Evolutionary conservation across 345 rosid species (phyloP).

Genomic region (Pelargonium nanum): DNA sequence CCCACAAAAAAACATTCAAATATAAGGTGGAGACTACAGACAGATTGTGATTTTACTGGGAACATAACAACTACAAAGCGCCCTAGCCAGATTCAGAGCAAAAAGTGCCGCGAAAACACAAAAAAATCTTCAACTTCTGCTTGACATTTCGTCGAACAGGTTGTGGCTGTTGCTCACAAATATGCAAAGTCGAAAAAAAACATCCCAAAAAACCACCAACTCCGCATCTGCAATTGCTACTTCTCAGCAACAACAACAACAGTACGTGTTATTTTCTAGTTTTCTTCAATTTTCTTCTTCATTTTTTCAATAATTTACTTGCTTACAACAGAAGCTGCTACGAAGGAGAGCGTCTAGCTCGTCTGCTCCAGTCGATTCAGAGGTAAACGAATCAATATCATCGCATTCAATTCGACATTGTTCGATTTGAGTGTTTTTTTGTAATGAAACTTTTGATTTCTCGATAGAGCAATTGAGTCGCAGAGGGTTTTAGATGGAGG

Average conservation of each 20-base stretch:
- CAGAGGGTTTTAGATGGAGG: constrained; percentile 35
- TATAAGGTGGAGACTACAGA: too few relatives aligned
- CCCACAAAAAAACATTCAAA: too few relatives aligned
- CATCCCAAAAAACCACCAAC: background rate
- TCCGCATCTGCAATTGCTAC: background rate
- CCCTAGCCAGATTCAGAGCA: too few relatives aligned
- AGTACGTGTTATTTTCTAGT: background rate
- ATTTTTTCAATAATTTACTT: background rate
- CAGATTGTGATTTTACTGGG: too few relatives aligned
- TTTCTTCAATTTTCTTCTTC: background rate
- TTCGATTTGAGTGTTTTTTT: background rate
- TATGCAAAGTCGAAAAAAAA: background rate
- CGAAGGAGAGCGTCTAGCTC: constrained; percentile 49
- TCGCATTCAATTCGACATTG: background rate
- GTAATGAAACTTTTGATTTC: background rate
- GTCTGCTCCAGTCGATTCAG: constrained; percentile 38
- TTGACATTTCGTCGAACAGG: background rate
- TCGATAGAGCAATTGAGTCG: constrained; percentile 37
- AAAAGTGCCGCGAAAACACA: too few relatives aligned
- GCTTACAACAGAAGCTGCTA: constrained; percentile 19
- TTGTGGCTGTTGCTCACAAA: background rate
- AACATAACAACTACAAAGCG: too few relatives aligned
- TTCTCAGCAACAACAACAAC: background rate
- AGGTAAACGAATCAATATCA: constrained; percentile 23
- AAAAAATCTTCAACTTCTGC: background rate